phyloP scores from a whole-genome alignment of 2,329 filamentous ascomycete genomes.

The Fusarium sp. region DNA sequence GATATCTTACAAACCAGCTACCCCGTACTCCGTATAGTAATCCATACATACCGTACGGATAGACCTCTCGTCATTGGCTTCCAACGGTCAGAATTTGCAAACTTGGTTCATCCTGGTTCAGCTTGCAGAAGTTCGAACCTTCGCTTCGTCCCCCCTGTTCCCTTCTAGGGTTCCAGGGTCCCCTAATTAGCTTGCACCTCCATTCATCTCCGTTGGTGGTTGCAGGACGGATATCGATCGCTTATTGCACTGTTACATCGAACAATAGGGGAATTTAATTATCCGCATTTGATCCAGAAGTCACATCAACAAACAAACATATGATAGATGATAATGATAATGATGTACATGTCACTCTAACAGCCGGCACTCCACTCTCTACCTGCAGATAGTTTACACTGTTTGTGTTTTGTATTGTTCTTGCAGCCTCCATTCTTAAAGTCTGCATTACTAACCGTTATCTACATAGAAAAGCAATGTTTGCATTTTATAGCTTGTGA shows the following conservation, averaged over 20 bases:
- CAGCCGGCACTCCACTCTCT: neutral
- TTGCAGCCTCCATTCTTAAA: constrained; percentile 5
- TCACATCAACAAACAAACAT: too few relatives aligned
- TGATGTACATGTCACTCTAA: neutral
- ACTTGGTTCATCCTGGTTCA: constrained; percentile 26
- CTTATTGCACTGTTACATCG: constrained; percentile 10
- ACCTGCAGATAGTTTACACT: neutral
- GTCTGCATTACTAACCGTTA: neutral
- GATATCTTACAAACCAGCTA: constrained; percentile 7
- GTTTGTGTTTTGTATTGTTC: constrained; percentile 3
- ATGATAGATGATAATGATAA: neutral
- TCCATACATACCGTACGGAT: too few relatives aligned
- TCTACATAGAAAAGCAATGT: constrained; percentile 15
- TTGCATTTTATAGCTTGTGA: constrained; percentile 9
- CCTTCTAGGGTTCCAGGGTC: neutral
- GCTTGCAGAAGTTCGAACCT: constrained; percentile 29
- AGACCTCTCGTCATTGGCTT: constrained; percentile 20
- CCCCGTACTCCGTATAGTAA: too few relatives aligned
- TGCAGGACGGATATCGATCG: constrained; percentile 17
- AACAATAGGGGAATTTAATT: constrained; percentile 22
- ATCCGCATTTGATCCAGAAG: neutral
- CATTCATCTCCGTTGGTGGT: constrained; percentile 41
- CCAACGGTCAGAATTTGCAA: constrained; percentile 9
- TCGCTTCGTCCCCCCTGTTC: constrained; percentile 5
- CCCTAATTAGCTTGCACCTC: constrained; percentile 29